These are phyloP conservation scores for Cicer chorassanicum DNA, from an alignment of 306 rosid species.

Conservation along the genomic window DNA sequence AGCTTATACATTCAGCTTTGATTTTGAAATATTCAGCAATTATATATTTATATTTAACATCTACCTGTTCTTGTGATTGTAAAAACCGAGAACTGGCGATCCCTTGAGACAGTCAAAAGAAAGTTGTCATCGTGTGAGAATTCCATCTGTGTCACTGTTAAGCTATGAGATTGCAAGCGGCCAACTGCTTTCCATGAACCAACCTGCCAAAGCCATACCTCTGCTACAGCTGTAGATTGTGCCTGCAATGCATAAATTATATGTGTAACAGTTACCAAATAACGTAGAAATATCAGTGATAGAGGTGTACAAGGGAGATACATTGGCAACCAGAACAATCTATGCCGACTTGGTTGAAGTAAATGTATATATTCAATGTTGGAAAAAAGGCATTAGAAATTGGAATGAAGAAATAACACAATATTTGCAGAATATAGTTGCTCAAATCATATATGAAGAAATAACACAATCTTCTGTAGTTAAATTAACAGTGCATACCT, in stretches of 20 bases:
- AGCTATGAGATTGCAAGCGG: conserved; percentile 81
- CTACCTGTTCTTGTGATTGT: conserved; percentile 72
- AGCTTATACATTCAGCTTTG: too few species aligned
- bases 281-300: conserved; percentile 18
- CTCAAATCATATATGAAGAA: neutral
- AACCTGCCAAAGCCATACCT: conserved; percentile 95
- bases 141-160: conserved; percentile 92
- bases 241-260: conserved; percentile 60
- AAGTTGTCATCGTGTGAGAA: conserved; percentile 77
- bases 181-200: conserved; percentile 93
- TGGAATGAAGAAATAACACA: conserved; percentile 26
- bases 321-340: conserved; percentile 14
- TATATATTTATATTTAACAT: too few species aligned
- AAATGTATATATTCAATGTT: conserved; percentile 6
- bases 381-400: neutral
- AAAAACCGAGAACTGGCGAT: conserved; percentile 88
- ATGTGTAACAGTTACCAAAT: conserved; percentile 15
- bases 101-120: conserved; percentile 91
- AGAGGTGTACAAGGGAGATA: neutral
- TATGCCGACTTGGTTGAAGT: conserved; percentile 16
- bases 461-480: conserved; percentile 19
- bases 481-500: conserved; percentile 61
- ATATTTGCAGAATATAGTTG: neutral
- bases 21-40: too few species aligned
- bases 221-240: conserved; percentile 80